Evolutionary conservation across 2,329 filamentous ascomycete genomes (phyloP), one percentile per base, ranked within the genome.

Genomic region (Parafenestella ontariensis): DNA sequence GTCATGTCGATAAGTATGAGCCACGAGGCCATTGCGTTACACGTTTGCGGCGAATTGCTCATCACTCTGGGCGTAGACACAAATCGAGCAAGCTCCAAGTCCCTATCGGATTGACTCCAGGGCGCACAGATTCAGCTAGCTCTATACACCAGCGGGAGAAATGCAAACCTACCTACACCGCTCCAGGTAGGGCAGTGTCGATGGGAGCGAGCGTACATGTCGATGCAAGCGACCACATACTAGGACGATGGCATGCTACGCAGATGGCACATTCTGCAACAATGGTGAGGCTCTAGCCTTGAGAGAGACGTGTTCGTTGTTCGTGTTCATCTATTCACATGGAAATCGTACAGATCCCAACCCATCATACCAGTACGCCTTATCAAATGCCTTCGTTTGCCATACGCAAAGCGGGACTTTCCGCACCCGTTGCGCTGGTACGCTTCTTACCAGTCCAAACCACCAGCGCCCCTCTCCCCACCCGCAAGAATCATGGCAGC

Each of bases 401-500:
- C 8, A n/a, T n/a, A n/a, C n/a, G n/a, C n/a, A n/a, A n/a, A n/a
- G n/a, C n/a, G n/a, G n/a, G n/a, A n/a, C n/a, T n/a, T n/a, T n/a
- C n/a, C n/a, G n/a, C n/a, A n/a, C n/a, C n/a, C n/a, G n/a, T n/a
- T n/a, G n/a, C n/a, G n/a, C n/a, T n/a, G n/a, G n/a, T n/a, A 18
- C 8, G 34, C 6, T 5, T 20, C n/a, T 43, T 18, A 80, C 79
- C 79, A 82, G 52, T 82, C 79, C 65, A 82, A 64, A 0, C 78
- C 77, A 4, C 69, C 74, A 34, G 70, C 68, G 1, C 75, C 78
- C 24, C 76, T 69, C 65, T 81, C 79, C 0, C 78, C 79, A 36
- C 79, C 80, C 37, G 78, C 77, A 34, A 81, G 65, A 53, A 82
- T 81, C 57, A 70, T 70, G 20, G 67, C 68, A 20, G 78, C 79